phyloP scores from a whole-genome alignment of 805 yeast genomes.

The Wickerhamomyces tratensis region DNA sequence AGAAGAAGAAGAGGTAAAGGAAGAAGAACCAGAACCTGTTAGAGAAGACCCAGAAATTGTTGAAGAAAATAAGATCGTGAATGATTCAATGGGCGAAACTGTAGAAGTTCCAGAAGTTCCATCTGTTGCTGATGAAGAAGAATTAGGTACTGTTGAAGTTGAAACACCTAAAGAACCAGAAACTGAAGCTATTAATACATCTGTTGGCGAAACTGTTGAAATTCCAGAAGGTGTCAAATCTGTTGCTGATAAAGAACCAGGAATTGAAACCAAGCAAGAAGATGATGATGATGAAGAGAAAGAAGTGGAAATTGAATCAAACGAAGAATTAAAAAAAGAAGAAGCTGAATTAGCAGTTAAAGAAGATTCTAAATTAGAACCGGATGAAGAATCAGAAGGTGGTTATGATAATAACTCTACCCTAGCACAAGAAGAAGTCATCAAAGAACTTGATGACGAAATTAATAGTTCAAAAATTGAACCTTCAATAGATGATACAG shows the following conservation, averaged over 20 bases:
- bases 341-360: background rate
- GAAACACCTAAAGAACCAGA: conserved; percentile 9
- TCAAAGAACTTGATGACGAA: conserved; percentile 3
- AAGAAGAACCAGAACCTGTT: too few relatives aligned
- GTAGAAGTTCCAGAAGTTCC: background rate
- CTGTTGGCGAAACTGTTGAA: conserved; percentile 1
- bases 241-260: background rate
- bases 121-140: conserved; percentile 1
- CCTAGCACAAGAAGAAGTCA: conserved; percentile 2
- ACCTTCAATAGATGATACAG: background rate
- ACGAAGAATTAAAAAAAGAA: conserved; percentile 1
- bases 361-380: conserved; percentile 1
- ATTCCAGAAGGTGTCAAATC: background rate
- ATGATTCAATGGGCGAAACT: background rate
- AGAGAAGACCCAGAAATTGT: too few relatives aligned
- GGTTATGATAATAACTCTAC: conserved; percentile 1
- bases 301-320: conserved; percentile 1
- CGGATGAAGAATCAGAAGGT: background rate
- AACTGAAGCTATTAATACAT: background rate
- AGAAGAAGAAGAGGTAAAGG: too few relatives aligned
- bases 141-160: conserved; percentile 8
- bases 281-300: conserved; percentile 2
- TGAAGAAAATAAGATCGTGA: background rate
- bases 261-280: conserved; percentile 4
- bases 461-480: background rate